Percentiles rank a stretch among this genome's conserved stretches.
phyloP scores from a whole-genome alignment of 2,329 filamentous ascomycete genomes.

The Aspergillus awamori region DNA sequence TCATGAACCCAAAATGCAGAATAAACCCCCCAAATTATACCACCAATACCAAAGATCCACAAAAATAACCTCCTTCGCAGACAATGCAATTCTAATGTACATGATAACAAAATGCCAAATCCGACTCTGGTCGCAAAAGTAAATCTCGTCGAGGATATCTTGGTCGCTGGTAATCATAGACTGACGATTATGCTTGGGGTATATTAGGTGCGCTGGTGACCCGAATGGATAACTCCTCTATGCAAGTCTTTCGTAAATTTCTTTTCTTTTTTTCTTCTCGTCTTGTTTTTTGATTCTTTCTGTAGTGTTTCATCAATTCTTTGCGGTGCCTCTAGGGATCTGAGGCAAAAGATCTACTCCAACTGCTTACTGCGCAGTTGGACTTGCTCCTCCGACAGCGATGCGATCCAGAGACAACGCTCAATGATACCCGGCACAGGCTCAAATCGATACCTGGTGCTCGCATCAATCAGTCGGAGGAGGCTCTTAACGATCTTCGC shows the following conservation, averaged over 20 bases:
- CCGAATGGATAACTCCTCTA: background rate
- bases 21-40: background rate
- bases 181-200: constrained; percentile 8
- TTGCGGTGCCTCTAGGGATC: background rate
- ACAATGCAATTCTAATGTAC: constrained; percentile 7
- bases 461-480: constrained; percentile 64
- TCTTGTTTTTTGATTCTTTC: background rate
- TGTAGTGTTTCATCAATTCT: background rate
- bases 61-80: background rate
- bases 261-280: background rate
- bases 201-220: constrained; percentile 3
- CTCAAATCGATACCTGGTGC: constrained; percentile 62
- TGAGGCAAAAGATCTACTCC: constrained; percentile 34
- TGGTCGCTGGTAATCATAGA: constrained; percentile 7
- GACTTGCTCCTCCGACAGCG: constrained; percentile 62
- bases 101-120: constrained; percentile 2
- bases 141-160: background rate
- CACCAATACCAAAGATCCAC: background rate
- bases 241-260: constrained; percentile 1
- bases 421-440: constrained; percentile 62
- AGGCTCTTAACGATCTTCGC: constrained; percentile 67
- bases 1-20: background rate
- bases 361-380: constrained; percentile 48
- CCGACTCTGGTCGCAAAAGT: background rate
- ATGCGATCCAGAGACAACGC: constrained; percentile 66